phyloP scores from a whole-genome alignment of 768 basidiomycete genomes.

The Boletus speciosus region DNA sequence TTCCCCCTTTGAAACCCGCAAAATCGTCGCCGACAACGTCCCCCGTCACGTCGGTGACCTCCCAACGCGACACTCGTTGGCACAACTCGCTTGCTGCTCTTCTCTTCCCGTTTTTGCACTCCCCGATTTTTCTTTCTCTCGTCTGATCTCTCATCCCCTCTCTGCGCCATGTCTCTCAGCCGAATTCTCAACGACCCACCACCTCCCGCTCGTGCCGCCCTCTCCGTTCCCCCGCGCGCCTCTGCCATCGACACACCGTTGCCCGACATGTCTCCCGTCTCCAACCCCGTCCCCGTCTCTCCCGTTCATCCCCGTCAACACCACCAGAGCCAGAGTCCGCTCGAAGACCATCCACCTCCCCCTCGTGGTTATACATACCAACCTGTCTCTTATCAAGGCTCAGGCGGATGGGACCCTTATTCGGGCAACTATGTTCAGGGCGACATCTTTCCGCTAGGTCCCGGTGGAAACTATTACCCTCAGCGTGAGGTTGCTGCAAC shows the following conservation, averaged over 20 bases:
- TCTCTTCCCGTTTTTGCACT: neutral
- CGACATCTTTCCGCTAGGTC: constrained; percentile 36
- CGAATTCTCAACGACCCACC: constrained; percentile 79
- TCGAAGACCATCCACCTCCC: constrained; percentile 30
- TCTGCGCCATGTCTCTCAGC: constrained; percentile 63
- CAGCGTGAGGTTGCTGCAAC: constrained; percentile 22
- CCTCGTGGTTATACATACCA: constrained; percentile 37
- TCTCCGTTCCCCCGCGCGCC: constrained; percentile 17
- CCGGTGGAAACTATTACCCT: constrained; percentile 36
- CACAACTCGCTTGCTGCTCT: neutral
- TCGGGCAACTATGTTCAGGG: constrained; percentile 37
- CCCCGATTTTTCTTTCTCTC: constrained; percentile 2
- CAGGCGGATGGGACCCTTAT: constrained; percentile 39
- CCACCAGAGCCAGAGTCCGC: constrained; percentile 30
- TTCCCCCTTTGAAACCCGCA: neutral
- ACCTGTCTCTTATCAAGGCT: constrained; percentile 36
- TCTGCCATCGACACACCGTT: constrained; percentile 21
- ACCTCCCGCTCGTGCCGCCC: constrained; percentile 34
- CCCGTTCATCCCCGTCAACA: constrained; percentile 20
- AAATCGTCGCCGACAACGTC: neutral
- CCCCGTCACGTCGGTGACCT: neutral
- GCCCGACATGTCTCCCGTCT: constrained; percentile 24
- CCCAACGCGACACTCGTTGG: neutral
- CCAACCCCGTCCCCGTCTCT: constrained; percentile 16
- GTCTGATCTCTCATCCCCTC: constrained; percentile 1